A percentile compares a stretch with the other conserved stretches of the same genome.
Evolutionary conservation across 139 green algal genomes (phyloP).

Genomic region (Tetraselmis chui): DNA sequence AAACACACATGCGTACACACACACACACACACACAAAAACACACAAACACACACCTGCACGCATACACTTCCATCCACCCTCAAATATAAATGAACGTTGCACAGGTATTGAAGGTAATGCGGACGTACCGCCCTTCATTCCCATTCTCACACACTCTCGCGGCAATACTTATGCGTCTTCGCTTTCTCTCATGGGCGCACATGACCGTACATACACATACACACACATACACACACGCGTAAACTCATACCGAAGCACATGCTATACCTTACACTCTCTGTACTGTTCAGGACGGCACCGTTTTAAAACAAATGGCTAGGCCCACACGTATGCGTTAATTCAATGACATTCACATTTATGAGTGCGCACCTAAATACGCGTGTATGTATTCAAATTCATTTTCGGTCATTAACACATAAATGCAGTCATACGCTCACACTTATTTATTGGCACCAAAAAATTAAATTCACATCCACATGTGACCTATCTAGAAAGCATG

Average conservation of each 20-base stretch:
- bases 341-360: slow-evolving; percentile 10
- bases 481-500: no score
- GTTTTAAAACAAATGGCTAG: slow-evolving; percentile 4
- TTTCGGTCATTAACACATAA: slow-evolving; percentile 1
- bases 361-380: background rate
- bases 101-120: background rate
- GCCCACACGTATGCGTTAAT: slow-evolving; percentile 12
- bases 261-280: background rate
- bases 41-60: no score
- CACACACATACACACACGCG: slow-evolving; percentile 16
- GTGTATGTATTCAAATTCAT: background rate
- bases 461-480: no score
- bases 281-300: no score
- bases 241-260: background rate
- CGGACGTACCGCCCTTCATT: slow-evolving; percentile 1
- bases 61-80: slow-evolving; percentile 3
- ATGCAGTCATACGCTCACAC: no score
- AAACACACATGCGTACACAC: no score
- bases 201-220: no score
- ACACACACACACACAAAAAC: no score
- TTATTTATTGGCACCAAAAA: no score
- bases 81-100: background rate
- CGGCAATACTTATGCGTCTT: slow-evolving; percentile 1
- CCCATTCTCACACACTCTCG: slow-evolving; percentile 11
- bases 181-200: slow-evolving; percentile 1